Conservation (phyloP, 2,329 filamentous ascomycete species). For the Dendrostoma leiphaemia region DNA sequence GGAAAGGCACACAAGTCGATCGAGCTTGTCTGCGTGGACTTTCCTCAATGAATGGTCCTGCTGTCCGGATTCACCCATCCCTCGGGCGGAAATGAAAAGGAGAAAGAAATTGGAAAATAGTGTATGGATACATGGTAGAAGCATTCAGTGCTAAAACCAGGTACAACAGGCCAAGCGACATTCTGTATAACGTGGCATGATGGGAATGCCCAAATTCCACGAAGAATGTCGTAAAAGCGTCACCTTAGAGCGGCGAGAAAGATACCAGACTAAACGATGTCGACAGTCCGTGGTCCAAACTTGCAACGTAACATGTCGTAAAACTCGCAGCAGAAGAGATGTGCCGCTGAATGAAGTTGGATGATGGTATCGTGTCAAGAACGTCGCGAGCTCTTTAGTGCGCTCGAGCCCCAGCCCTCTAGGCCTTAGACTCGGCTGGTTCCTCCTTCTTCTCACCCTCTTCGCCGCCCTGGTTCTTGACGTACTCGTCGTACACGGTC, state of each 20-base stretch:
- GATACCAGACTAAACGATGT: slow-evolving; percentile 17
- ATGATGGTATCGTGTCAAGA: slow-evolving; percentile 11
- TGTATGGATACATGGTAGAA: slow-evolving; percentile 17
- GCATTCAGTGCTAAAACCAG: slow-evolving; percentile 15
- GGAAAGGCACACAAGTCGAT: slow-evolving; percentile 11
- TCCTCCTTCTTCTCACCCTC: slow-evolving; percentile 47
- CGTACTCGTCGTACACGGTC: slow-evolving; percentile 96
- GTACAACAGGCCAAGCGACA: slow-evolving; percentile 7
- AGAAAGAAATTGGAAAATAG: slow-evolving; percentile 7
- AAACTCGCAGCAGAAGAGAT: not conserved
- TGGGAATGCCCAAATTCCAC: slow-evolving; percentile 2
- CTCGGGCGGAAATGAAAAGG: slow-evolving; percentile 1
- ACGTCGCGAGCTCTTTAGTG: slow-evolving; percentile 4
- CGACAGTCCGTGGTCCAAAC: slow-evolving; percentile 3
- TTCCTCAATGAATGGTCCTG: not conserved
- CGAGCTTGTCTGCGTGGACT: slow-evolving; percentile 4
- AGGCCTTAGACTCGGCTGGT: slow-evolving; percentile 53
- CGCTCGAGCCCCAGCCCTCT: slow-evolving; percentile 20
- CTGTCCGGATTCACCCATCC: slow-evolving; percentile 2
- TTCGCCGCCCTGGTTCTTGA: slow-evolving; percentile 69
- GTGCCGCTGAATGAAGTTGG: slow-evolving; percentile 2
- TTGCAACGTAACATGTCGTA: slow-evolving; percentile 4
- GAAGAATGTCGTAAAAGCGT: slow-evolving; percentile 15
- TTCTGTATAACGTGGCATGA: not conserved
- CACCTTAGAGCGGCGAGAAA: slow-evolving; percentile 5